These are phyloP conservation scores for Zygnema circumcarinatum DNA, from an alignment of 139 green algal species.

Conservation along the genomic window DNA sequence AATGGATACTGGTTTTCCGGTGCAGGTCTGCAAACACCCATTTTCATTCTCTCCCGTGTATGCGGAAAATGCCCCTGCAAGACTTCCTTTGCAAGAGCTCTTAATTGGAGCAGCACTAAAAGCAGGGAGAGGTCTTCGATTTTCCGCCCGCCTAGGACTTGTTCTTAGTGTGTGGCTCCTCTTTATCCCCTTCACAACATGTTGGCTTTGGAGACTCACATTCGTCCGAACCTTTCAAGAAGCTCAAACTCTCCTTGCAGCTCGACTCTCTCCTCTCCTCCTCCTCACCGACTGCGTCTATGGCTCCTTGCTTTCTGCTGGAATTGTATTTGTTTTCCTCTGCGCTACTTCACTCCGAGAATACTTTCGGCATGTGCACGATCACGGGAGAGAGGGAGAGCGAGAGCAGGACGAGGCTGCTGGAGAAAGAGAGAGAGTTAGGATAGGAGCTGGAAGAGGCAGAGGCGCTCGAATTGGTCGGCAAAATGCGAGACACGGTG, in stretches of 20 bases:
- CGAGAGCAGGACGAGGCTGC: neutral
- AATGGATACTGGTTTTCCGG: too few relatives aligned
- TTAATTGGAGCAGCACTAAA: conserved; percentile 55
- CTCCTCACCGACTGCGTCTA: conserved; percentile 70
- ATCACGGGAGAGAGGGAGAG: conserved; percentile 30
- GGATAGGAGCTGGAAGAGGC: neutral
- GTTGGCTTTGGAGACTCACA: conserved; percentile 63
- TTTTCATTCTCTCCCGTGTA: conserved; percentile 76
- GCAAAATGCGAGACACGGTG: neutral
- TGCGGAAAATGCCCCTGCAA: conserved; percentile 62
- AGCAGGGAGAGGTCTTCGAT: neutral
- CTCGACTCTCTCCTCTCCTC: conserved; percentile 34
- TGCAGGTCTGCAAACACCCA: conserved; percentile 68
- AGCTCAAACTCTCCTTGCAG: conserved; percentile 1
- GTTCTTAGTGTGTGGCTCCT: conserved; percentile 70
- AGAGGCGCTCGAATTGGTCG: neutral
- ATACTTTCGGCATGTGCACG: conserved; percentile 58
- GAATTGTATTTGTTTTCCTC: conserved; percentile 62
- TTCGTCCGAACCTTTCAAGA: conserved; percentile 53
- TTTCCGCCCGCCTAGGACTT: conserved; percentile 60
- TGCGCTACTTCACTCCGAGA: conserved; percentile 53
- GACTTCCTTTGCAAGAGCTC: conserved; percentile 66
- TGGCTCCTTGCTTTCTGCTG: conserved; percentile 63
- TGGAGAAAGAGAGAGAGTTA: neutral
- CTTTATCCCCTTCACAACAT: conserved; percentile 68